A percentile compares a stretch with the other conserved stretches of the same genome.
phyloP scores from a whole-genome alignment of 495 filamentous ascomycete species.

The Recurvomyces mirabilis region DNA sequence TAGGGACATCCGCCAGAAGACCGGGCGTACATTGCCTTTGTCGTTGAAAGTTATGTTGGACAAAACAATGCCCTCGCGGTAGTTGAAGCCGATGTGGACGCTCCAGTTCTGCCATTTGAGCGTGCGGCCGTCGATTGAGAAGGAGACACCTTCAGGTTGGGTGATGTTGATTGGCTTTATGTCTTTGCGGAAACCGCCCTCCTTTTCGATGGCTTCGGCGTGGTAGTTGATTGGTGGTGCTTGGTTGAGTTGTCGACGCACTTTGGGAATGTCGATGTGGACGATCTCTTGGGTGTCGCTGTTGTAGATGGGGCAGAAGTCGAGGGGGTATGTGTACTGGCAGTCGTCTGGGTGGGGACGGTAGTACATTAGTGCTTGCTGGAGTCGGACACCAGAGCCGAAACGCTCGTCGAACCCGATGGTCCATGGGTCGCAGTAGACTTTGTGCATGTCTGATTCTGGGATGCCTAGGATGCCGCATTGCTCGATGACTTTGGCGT shows the following conservation, averaged over 20 bases:
- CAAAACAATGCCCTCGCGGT: constrained; percentile 85
- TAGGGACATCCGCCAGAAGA: constrained; percentile 87
- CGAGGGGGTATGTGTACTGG: constrained; percentile 84
- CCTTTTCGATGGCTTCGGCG: constrained; percentile 49
- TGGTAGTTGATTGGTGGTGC: constrained; percentile 71
- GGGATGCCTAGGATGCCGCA: constrained; percentile 81
- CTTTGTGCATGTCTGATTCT: constrained; percentile 77
- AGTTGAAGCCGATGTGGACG: constrained; percentile 91
- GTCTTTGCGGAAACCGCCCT: constrained; percentile 67
- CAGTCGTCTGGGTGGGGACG: constrained; percentile 74
- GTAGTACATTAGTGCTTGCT: constrained; percentile 95
- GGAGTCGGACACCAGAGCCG: constrained; percentile 66
- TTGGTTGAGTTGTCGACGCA: constrained; percentile 68
- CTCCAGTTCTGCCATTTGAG: constrained; percentile 94
- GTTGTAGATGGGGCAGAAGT: constrained; percentile 91
- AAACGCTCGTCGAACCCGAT: constrained; percentile 92
- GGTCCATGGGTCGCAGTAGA: constrained; percentile 91
- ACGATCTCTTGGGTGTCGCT: constrained; percentile 73
- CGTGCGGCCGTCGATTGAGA: constrained; percentile 64
- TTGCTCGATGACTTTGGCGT: constrained; percentile 87
- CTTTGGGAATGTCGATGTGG: constrained; percentile 76
- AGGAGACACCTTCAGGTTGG: constrained; percentile 89
- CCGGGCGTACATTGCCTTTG: constrained; percentile 63
- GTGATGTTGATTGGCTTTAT: constrained; percentile 92
- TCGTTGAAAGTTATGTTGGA: constrained; percentile 90